A percentile compares a stretch with the other conserved stretches of the same genome.
Evolutionary conservation across 768 basidiomycete genomes (phyloP).

Genomic region (Phaeolepiota aurea): DNA sequence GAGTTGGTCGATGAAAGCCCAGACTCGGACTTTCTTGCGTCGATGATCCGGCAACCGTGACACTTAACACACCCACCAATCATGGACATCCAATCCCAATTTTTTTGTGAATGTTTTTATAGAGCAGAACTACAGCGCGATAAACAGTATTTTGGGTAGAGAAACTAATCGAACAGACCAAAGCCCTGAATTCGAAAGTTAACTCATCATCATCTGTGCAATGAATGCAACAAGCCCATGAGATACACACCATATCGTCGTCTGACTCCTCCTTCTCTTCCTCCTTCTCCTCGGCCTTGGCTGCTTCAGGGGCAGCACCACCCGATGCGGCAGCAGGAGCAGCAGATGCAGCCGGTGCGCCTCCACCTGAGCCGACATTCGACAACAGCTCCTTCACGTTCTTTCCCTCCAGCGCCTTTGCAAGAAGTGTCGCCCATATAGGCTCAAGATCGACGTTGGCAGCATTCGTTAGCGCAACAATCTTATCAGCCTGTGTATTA

Average conservation of each 20-base stretch:
- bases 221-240: not conserved
- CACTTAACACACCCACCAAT: no score
- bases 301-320: slow-evolving; percentile 61
- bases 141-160: no score
- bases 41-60: no score
- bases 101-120: no score
- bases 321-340: slow-evolving; percentile 37
- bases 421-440: slow-evolving; percentile 96
- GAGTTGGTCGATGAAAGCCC: no score
- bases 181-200: not conserved
- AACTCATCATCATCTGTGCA: not conserved
- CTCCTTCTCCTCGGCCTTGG: slow-evolving; percentile 74
- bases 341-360: slow-evolving; percentile 62
- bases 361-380: slow-evolving; percentile 91
- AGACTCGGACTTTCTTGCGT: no score
- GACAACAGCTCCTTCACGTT: slow-evolving; percentile 93
- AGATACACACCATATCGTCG: slow-evolving; percentile 72
- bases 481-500: slow-evolving; percentile 90
- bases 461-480: slow-evolving; percentile 73
- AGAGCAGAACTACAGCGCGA: no score
- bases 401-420: slow-evolving; percentile 97
- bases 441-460: slow-evolving; percentile 86
- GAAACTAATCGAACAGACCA: not conserved
- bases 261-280: slow-evolving; percentile 87
- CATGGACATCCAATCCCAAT: no score